Base-by-base conservation (phyloP, 2,329 filamentous ascomycete genomes). In the Magnaporthiopsis rhizophila region DNA sequence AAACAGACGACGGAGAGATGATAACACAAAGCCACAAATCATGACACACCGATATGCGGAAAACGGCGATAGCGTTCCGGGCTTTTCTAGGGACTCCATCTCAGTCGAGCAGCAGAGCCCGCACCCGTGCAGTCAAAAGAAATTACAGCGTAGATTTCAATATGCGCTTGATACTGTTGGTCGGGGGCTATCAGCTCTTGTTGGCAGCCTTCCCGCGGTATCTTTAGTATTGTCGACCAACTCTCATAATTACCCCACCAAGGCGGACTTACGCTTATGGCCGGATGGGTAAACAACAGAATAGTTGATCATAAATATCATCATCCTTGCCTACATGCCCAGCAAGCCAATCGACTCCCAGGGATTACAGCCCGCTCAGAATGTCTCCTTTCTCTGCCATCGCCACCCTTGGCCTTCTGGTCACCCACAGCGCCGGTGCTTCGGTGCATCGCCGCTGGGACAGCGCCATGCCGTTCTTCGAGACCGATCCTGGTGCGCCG, bases 401-500 rank as follows among this genome's bases (percentile, higher is more conserved):
- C 59, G 32, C 11, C 59, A 36, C 59, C 3, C 18, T 36, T 26
- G 45, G 38, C 38, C 61, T 62, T n/a, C 45, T 62, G 12, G 61
- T 24, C 24, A 28, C 61, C 24, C 34, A 28, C 11, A 13, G 36
- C 18, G 28, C 61, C 6, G 60, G 11, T 32, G 61, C 57, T 12
- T 28, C 58, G 26, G 57, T 38, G 45, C 45, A 53, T 28, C 58
- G 53, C 21, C 58, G 57, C 18, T 28, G 13, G 45, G 34, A 64
- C n/a, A 62, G 7, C 11, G 28, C 4, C 58, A 26, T 6, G 34
- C 64, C 64, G 32, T 32, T 63, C 61, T 65, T 58, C 45, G 36
- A 64, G 6, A 32, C 60, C 28, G 63, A 64, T 26, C 30, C 63
- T 21, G 38, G 28, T 15, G 53, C 58, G 18, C 64, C 64, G 18